These are phyloP conservation scores for Phytophthora tubulina DNA, from an alignment of 352 stramenopile genomes.

Conservation along the genomic window DNA sequence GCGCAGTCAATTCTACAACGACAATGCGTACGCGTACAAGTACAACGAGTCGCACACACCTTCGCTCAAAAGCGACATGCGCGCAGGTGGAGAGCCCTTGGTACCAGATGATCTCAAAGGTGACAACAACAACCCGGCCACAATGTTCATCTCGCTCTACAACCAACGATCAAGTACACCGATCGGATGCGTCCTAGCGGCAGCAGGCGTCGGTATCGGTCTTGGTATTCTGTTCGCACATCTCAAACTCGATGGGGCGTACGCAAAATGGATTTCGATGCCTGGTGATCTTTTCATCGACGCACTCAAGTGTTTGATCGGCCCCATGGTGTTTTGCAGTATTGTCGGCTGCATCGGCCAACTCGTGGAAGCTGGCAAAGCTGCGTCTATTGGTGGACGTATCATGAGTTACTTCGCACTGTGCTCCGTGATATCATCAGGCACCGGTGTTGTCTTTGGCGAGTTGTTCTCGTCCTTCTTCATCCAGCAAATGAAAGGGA, in stretches of 20 bases:
- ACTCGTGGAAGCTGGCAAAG: constrained; percentile 62
- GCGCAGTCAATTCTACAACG: constrained; percentile 21
- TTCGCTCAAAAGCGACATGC: constrained; percentile 37
- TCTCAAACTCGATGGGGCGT: constrained; percentile 35
- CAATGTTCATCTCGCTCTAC: constrained; percentile 58
- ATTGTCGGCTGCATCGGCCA: constrained; percentile 70
- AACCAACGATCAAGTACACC: constrained; percentile 50
- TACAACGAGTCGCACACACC: constrained; percentile 30
- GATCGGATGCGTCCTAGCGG: constrained; percentile 49
- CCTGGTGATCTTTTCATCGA: constrained; percentile 72
- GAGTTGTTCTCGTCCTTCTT: constrained; percentile 42
- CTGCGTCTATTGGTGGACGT: constrained; percentile 56
- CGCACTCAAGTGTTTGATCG: constrained; percentile 68
- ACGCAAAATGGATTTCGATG: constrained; percentile 59
- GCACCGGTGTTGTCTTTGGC: constrained; percentile 52
- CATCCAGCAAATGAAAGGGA: constrained; percentile 50
- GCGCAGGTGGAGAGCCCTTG: constrained; percentile 16
- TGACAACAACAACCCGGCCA: constrained; percentile 33
- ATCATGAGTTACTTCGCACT: constrained; percentile 60
- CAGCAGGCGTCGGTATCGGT: constrained; percentile 54
- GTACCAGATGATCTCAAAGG: constrained; percentile 11
- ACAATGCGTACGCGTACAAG: constrained; percentile 30
- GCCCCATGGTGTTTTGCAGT: constrained; percentile 78
- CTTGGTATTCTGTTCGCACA: constrained; percentile 56
- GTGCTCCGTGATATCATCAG: constrained; percentile 59